These are phyloP conservation scores for Penicillium bovifimosum DNA, from an alignment of 495 filamentous ascomycete genomes.

Conservation along the genomic window DNA sequence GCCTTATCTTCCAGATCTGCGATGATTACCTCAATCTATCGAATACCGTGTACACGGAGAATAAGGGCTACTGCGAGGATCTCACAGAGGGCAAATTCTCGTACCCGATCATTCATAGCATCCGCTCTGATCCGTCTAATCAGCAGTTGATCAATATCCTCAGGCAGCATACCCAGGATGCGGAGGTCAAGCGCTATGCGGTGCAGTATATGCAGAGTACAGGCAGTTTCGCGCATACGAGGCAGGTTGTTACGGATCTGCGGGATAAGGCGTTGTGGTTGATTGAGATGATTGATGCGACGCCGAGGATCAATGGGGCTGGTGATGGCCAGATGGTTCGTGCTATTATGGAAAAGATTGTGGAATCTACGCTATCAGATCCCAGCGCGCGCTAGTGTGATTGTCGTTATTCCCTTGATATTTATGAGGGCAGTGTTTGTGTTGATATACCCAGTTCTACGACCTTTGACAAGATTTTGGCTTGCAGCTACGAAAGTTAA, in stretches of 20 bases:
- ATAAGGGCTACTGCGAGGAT: conserved; percentile 96
- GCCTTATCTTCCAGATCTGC: conserved; percentile 91
- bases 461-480: background rate
- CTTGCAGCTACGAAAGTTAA: conserved; percentile 3
- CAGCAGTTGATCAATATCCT: conserved; percentile 86
- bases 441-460: conserved; percentile 1
- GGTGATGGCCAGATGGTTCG: conserved; percentile 39
- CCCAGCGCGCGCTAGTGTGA: background rate
- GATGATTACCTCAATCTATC: conserved; percentile 94
- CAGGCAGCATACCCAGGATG: conserved; percentile 78
- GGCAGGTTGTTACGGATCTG: conserved; percentile 61
- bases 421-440: background rate
- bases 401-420: too few relatives aligned
- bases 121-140: conserved; percentile 73
- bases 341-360: conserved; percentile 44
- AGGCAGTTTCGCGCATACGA: conserved; percentile 83
- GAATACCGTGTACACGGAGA: conserved; percentile 63
- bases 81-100: conserved; percentile 98
- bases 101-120: conserved; percentile 93
- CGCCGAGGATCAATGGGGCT: conserved; percentile 25
- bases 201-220: conserved; percentile 87
- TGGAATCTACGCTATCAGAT: conserved; percentile 34
- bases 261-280: conserved; percentile 59
- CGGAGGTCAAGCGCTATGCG: conserved; percentile 86
- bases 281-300: conserved; percentile 62